phyloP scores from a whole-genome alignment of 2,329 filamentous ascomycete species.

The Plectosphaerella plurivora region DNA sequence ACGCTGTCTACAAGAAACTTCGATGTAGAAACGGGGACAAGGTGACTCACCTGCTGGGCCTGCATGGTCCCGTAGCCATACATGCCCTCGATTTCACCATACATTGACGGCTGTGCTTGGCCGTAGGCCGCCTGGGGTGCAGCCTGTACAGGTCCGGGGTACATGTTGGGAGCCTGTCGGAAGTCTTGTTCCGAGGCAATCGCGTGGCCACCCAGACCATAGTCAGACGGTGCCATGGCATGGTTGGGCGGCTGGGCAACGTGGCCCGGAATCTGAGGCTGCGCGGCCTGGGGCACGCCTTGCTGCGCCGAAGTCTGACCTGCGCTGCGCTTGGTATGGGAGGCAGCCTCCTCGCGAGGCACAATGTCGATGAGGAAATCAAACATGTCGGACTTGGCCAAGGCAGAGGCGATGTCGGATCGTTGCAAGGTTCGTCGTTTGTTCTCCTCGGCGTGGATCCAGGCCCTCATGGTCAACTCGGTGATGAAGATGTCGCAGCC shows the following conservation, averaged over 20 bases:
- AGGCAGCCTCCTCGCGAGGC: constrained; percentile 85
- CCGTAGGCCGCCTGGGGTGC: constrained; percentile 70
- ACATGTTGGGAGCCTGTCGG: constrained; percentile 75
- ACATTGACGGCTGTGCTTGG: constrained; percentile 76
- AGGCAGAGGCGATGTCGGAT: constrained; percentile 91
- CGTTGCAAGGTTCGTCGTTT: constrained; percentile 93
- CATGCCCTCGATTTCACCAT: constrained; percentile 76
- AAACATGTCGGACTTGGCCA: constrained; percentile 99
- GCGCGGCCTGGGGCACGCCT: constrained; percentile 19
- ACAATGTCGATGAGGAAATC: constrained; percentile 99
- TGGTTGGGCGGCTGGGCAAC: constrained; percentile 54
- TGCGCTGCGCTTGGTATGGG: constrained; percentile 73
- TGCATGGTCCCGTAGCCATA: constrained; percentile 80
- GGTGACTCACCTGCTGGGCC: constrained; percentile 69
- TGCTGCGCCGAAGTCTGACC: constrained; percentile 40
- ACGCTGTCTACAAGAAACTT: background rate
- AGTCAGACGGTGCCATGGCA: constrained; percentile 56
- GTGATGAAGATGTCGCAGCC: constrained; percentile 99
- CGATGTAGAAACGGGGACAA: no score
- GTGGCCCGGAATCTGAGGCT: constrained; percentile 47
- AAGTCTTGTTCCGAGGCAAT: constrained; percentile 73
- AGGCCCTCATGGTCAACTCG: constrained; percentile 97
- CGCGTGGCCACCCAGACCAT: constrained; percentile 57
- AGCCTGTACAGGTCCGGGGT: constrained; percentile 71
- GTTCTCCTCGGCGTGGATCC: constrained; percentile 99